Percentiles rank a stretch among this genome's conserved stretches.
These are phyloP conservation scores for Penicillium nucicola DNA, from an alignment of 495 filamentous ascomycete species.

Conservation along the genomic window DNA sequence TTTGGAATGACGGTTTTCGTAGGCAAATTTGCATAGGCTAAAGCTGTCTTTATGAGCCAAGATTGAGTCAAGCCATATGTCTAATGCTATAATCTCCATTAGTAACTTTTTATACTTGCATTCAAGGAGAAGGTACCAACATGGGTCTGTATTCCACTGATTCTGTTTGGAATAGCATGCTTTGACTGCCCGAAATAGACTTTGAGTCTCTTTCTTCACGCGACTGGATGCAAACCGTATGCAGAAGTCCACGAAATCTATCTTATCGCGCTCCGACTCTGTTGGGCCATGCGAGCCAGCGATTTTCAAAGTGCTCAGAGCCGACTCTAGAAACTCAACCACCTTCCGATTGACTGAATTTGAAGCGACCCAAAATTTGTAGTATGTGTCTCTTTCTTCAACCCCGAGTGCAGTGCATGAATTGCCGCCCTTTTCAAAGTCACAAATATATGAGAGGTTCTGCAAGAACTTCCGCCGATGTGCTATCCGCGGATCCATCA, in stretches of 20 bases:
- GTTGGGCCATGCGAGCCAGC: not conserved
- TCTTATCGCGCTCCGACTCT: too few relatives aligned
- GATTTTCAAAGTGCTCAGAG: slow-evolving; percentile 12
- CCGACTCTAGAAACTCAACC: slow-evolving; percentile 12
- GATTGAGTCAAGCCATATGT: not conserved
- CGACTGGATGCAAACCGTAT: too few relatives aligned
- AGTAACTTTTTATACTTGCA: too few relatives aligned
- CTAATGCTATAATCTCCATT: too few relatives aligned
- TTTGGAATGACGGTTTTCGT: not conserved
- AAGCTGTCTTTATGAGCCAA: not conserved
- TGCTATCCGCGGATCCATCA: not conserved
- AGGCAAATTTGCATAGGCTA: not conserved
- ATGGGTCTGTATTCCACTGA: too few relatives aligned
- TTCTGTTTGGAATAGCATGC: too few relatives aligned
- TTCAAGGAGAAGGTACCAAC: too few relatives aligned
- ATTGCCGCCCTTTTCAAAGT: slow-evolving; percentile 29
- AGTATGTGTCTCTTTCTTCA: slow-evolving; percentile 15
- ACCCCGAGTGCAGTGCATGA: slow-evolving; percentile 27
- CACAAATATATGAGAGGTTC: slow-evolving; percentile 33
- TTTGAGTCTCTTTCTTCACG: too few relatives aligned
- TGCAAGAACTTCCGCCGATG: slow-evolving; percentile 14
- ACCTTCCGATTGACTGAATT: slow-evolving; percentile 16
- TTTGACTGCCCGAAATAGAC: too few relatives aligned
- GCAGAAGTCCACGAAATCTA: too few relatives aligned
- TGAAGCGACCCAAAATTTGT: slow-evolving; percentile 30